phyloP scores from a whole-genome alignment of 2,329 filamentous ascomycete species.

The Diaporthe citri region DNA sequence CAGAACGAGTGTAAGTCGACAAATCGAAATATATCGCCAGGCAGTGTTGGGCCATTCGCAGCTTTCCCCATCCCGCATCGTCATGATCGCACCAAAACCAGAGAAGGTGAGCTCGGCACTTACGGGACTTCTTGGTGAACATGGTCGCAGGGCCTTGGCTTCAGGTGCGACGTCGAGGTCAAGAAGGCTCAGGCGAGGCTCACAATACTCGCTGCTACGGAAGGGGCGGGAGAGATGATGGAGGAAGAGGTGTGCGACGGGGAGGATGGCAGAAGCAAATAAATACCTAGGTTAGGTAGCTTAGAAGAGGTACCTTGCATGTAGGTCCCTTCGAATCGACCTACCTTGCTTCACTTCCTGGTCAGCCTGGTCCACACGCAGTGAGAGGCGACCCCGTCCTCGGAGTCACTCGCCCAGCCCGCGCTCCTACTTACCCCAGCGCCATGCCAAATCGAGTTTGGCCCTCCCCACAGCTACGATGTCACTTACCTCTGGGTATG shows the following conservation, averaged over 20 bases:
- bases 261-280: background rate
- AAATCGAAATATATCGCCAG: background rate
- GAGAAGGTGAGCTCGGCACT: background rate
- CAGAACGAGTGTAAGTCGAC: background rate
- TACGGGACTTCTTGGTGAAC: slow-evolving; percentile 36
- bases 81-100: background rate
- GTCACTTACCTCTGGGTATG: background rate
- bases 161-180: background rate
- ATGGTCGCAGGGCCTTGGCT: slow-evolving; percentile 9
- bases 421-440: slow-evolving; percentile 5
- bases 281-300: background rate
- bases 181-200: slow-evolving; percentile 4
- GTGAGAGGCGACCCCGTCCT: slow-evolving; percentile 7
- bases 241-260: background rate
- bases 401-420: slow-evolving; percentile 11
- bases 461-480: slow-evolving; percentile 11
- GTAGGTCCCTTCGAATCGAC: background rate
- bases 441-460: slow-evolving; percentile 15
- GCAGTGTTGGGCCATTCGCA: background rate
- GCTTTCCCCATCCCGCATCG: background rate
- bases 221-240: slow-evolving; percentile 1
- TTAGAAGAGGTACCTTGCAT: slow-evolving; percentile 1
- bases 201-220: background rate
- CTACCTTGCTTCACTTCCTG: background rate
- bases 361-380: slow-evolving; percentile 1